Evolutionary conservation across 1,284 basidiomycete genomes (phyloP).

Genomic region (Puccinia novopanici): DNA sequence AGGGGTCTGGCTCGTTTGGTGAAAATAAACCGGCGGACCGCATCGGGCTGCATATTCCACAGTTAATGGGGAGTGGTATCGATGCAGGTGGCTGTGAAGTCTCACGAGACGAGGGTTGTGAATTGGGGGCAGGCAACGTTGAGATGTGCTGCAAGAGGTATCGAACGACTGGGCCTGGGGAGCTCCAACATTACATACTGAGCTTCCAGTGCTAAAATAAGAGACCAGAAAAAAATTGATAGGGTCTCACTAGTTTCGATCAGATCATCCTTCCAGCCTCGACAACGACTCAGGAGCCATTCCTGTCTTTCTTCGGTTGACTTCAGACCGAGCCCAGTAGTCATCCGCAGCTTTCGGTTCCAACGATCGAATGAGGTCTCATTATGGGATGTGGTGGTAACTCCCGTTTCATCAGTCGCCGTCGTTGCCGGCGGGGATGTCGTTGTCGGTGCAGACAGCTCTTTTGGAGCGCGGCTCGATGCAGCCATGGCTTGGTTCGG

Average conservation of each 20-base stretch:
- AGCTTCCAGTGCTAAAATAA: background rate
- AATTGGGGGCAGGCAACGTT: constrained; percentile 27
- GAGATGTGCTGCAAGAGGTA: constrained; percentile 47
- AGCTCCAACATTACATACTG: background rate
- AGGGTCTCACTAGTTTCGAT: constrained; percentile 36
- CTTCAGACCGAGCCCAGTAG: constrained; percentile 34
- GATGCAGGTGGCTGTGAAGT: background rate
- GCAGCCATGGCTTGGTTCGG: background rate
- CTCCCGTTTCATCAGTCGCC: background rate
- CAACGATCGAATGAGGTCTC: constrained; percentile 35
- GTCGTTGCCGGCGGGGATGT: background rate
- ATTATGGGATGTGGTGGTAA: background rate
- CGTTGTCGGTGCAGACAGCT: background rate
- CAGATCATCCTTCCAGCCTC: constrained; percentile 39
- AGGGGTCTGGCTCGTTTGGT: constrained; percentile 15
- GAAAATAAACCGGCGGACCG: constrained; percentile 43
- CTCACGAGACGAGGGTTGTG: constrained; percentile 2
- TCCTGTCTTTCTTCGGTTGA: constrained; percentile 39
- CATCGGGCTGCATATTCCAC: constrained; percentile 38
- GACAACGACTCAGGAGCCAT: constrained; percentile 38
- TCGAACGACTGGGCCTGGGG: constrained; percentile 34
- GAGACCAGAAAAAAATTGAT: background rate
- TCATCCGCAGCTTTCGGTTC: constrained; percentile 38
- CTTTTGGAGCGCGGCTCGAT: background rate
- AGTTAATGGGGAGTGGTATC: constrained; percentile 36